Evolutionary conservation across 2,329 filamentous ascomycete species (phyloP), one percentile per base, ranked within the genome.

Genomic region (Epichloe coenophiala): DNA sequence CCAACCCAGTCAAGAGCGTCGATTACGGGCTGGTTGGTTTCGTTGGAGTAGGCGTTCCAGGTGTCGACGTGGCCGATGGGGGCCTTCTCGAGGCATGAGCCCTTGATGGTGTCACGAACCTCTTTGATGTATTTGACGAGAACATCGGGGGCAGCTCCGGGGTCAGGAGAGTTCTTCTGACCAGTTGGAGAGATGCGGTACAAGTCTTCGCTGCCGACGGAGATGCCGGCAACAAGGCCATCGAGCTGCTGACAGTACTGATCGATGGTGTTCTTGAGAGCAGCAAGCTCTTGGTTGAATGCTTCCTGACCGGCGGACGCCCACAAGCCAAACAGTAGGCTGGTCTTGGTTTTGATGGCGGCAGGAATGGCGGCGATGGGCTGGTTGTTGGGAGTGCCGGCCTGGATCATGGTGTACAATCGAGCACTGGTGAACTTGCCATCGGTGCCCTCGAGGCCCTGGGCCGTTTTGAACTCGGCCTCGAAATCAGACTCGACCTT

Each of bases 41-140:
- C 66, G 66, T 94, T 88, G 63, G 80, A 80, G 74, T 81, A 90
- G 48, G 79, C 80, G 37, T 83, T 88, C 88, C 88, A 95, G 48
- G 89, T 94, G 64, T 95, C 89, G 63, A 95, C 88, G 68, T 95
- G 89, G 48, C 88, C 88, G 53, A 95, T 72, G 17, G 78, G 72
- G 44, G 72, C 75, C 23, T 68, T 68, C 38, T 74, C 69, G 23
- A 86, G 70, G 46, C 69, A 62, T 13, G 86, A 88, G 53, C 77
- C 78, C 31, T 75, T 62, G 61, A 94, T 78, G 54, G 78, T 72
- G 31, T 71, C 65, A 55, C 81, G 80, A 53, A 86, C 81, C 63
- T 84, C 72, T 52, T 74, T 66, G 71, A 95, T 88, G 69, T 89
- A 93, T 52, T 69, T 65, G 59, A 80, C 75, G 39, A 95, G 70